Percentiles rank a stretch among this genome's conserved stretches.
These are phyloP conservation scores for Lotus japonicus DNA, from an alignment of 306 rosid genomes.

Conservation along the genomic window DNA sequence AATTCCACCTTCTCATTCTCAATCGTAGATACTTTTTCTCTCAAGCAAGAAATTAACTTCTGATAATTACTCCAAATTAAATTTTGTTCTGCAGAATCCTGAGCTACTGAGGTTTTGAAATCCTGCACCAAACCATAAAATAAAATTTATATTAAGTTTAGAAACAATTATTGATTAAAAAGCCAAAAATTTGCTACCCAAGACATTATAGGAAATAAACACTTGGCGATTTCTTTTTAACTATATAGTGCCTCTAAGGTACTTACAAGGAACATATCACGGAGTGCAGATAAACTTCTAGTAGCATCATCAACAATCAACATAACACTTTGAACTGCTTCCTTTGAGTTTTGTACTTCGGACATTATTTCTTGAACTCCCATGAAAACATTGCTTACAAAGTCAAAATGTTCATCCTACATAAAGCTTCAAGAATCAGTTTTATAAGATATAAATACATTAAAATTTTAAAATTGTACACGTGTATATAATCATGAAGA, in stretches of 20 bases:
- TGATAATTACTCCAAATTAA: conserved; percentile 34
- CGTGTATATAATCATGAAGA: conserved; percentile 2
- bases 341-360: conserved; percentile 59
- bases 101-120: conserved; percentile 42
- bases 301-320: conserved; percentile 53
- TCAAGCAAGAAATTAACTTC: conserved; percentile 48
- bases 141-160: background rate
- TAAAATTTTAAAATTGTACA: too few species aligned
- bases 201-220: background rate
- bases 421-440: conserved; percentile 27
- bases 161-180: conserved; percentile 10
- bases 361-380: conserved; percentile 50
- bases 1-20: conserved; percentile 64
- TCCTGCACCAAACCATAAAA: conserved; percentile 42
- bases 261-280: conserved; percentile 59
- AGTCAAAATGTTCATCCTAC: conserved; percentile 57
- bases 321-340: conserved; percentile 37
- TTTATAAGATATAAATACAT: background rate
- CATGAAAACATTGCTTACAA: conserved; percentile 31
- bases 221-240: background rate
- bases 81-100: conserved; percentile 37
- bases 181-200: conserved; percentile 1
- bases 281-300: conserved; percentile 44
- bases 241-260: conserved; percentile 10
- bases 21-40: conserved; percentile 48